Evolutionary conservation across 345 rosid genomes (phyloP).

Genomic region (Camelina neglecta): DNA sequence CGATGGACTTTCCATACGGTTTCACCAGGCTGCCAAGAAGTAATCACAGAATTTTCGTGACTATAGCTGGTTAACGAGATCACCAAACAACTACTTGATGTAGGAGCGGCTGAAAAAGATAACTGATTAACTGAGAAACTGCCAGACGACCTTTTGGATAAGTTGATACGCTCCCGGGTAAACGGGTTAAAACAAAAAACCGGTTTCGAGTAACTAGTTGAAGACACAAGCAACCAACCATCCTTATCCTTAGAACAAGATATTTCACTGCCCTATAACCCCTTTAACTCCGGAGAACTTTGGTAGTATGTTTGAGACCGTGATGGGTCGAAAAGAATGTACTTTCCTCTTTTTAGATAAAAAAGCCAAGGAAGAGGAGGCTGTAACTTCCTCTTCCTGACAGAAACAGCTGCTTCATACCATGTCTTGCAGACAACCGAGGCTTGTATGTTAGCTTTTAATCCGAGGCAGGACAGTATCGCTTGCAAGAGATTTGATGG

Average conservation of each 20-base stretch:
- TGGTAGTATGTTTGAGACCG: not conserved
- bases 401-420: not conserved
- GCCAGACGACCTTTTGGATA: not conserved
- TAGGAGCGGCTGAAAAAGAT: slow-evolving; percentile 6
- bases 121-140: too few relatives aligned
- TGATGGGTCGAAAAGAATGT: not conserved
- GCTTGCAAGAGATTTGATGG: not conserved
- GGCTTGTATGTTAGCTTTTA: not conserved
- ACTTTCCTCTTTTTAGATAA: not conserved
- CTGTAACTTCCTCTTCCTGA: not conserved
- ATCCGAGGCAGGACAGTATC: not conserved
- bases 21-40: slow-evolving; percentile 1
- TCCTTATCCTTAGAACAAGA: not conserved
- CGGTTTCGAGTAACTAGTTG: not conserved
- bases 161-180: not conserved
- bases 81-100: not conserved
- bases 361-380: not conserved
- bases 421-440: not conserved
- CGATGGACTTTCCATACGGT: not conserved
- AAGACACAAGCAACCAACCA: slow-evolving; percentile 21
- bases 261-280: not conserved
- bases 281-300: not conserved
- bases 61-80: not conserved
- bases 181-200: not conserved
- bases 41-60: not conserved